Evolutionary conservation across 2,329 filamentous ascomycete genomes (phyloP).

Genomic region (Microcera coccophila): DNA sequence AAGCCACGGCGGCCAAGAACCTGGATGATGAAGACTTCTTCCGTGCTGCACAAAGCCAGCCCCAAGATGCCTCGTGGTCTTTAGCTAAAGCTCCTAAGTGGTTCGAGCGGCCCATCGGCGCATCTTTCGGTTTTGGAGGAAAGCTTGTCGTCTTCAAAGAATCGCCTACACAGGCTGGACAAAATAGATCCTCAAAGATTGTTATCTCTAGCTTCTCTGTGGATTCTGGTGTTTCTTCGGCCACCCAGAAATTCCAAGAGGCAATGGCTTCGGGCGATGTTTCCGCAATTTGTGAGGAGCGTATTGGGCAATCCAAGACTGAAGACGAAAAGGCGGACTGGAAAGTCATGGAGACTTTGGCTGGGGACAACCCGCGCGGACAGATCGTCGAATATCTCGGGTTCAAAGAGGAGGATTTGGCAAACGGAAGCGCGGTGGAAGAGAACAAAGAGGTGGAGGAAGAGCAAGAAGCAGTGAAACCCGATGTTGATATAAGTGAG

Average conservation of each 20-base stretch:
- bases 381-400: constrained; percentile 86
- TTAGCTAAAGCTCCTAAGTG: constrained; percentile 83
- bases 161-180: constrained; percentile 55
- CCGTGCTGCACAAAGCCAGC: constrained; percentile 84
- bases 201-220: constrained; percentile 84
- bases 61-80: constrained; percentile 85
- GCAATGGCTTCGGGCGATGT: constrained; percentile 76
- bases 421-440: constrained; percentile 44
- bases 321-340: constrained; percentile 96
- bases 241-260: constrained; percentile 83
- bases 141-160: constrained; percentile 76
- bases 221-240: constrained; percentile 77
- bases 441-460: constrained; percentile 31
- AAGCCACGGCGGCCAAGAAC: constrained; percentile 62
- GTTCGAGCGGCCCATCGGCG: constrained; percentile 80
- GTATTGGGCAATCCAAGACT: constrained; percentile 68
- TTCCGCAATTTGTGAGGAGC: constrained; percentile 71
- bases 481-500: constrained; percentile 33
- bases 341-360: constrained; percentile 87
- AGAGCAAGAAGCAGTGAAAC: neutral
- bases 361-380: constrained; percentile 78
- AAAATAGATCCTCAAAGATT: constrained; percentile 69
- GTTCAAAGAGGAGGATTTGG: constrained; percentile 62
- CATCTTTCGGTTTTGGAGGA: constrained; percentile 92
- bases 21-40: constrained; percentile 96